Base-by-base conservation (phyloP, 306 rosid species). In the Neltuma alba region DNA sequence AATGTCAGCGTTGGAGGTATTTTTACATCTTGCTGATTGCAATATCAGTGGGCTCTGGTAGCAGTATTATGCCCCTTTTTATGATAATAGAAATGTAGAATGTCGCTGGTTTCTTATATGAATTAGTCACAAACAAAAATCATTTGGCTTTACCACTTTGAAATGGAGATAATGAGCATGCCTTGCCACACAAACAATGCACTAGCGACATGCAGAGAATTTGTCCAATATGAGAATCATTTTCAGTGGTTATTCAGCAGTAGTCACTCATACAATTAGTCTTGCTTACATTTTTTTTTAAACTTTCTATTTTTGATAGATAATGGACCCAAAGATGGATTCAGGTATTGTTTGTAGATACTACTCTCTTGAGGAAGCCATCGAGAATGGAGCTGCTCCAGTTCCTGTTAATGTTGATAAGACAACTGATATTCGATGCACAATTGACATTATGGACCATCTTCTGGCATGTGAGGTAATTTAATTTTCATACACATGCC, bases 301-400 rank as follows among this genome's bases (percentile, higher is more conserved):
- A 52, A 34, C 74, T 76, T 70, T 54, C 23, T 75, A 18, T 79
- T 74, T 58, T 58, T 87, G 67, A 58, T 74, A 95, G 99, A 95
- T 95, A 85, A 95, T 95, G 99, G 99, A 95, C 84, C 99, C 99
- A n/a, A 95, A 95, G 90, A 95, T 95, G 99, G 99, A 95, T 79
- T 89, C 99, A 0, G 99, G 99, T 75, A 92, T 95, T 34, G 82
- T 90, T 45, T 87, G 90, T 82, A 90, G 84, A 80, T 89, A 91
- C 84, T 95, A 91, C 85, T 95, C 99, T 36, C 90, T 95, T 28
- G 99, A 95, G 34, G 99, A 95, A 84, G 99, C 99, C 68, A 88
- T 95, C 76, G 98, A 92, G 88, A 77, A 87, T 71, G 99, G 97
- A 80, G 97, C 90, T n/a, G 99, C 98, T 74, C 98, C 99, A 6